Evolutionary conservation across 305 asterid species (phyloP).

Genomic region (Striga hermonthica): DNA sequence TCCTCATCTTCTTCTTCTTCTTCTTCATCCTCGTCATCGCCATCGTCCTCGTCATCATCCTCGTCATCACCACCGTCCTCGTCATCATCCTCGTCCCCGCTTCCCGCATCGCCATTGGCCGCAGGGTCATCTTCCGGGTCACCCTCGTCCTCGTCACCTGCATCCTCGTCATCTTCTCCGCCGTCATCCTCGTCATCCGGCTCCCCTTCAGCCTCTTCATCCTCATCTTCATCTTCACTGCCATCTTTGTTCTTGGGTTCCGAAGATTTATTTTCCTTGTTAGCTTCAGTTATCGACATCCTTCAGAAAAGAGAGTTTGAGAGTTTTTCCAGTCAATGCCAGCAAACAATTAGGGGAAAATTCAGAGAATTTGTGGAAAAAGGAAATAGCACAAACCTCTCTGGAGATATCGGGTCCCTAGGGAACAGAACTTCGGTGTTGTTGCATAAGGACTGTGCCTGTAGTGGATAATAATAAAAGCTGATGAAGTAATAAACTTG

Average conservation of each 20-base stretch:
- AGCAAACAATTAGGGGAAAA: background rate
- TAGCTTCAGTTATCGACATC: slow-evolving; percentile 16
- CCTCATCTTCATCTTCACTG: slow-evolving; percentile 2
- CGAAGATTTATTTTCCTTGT: slow-evolving; percentile 29
- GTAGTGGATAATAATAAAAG: slow-evolving; percentile 1
- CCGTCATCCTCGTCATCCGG: background rate
- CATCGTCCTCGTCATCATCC: background rate
- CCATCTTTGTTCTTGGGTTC: slow-evolving; percentile 6
- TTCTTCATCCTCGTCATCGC: background rate
- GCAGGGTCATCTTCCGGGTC: slow-evolving; percentile 30
- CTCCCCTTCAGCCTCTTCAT: background rate
- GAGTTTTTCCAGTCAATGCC: slow-evolving; percentile 1
- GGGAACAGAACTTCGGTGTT: slow-evolving; percentile 16
- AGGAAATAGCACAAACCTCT: slow-evolving; percentile 25
- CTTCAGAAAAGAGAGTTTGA: slow-evolving; percentile 21
- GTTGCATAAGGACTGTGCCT: slow-evolving; percentile 24
- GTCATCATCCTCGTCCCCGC: background rate
- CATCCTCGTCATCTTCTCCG: slow-evolving; percentile 2
- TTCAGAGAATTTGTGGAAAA: background rate
- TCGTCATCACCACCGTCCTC: slow-evolving; percentile 18
- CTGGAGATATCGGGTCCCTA: slow-evolving; percentile 13
- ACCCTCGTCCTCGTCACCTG: slow-evolving; percentile 20
- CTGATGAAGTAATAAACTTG: too few species aligned
- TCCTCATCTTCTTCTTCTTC: slow-evolving; percentile 33
- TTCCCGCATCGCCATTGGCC: slow-evolving; percentile 37